Percentiles rank a stretch among this genome's conserved stretches.
Conservation (phyloP, 2,329 filamentous ascomycete genomes). For the Xylariales sp. region DNA sequence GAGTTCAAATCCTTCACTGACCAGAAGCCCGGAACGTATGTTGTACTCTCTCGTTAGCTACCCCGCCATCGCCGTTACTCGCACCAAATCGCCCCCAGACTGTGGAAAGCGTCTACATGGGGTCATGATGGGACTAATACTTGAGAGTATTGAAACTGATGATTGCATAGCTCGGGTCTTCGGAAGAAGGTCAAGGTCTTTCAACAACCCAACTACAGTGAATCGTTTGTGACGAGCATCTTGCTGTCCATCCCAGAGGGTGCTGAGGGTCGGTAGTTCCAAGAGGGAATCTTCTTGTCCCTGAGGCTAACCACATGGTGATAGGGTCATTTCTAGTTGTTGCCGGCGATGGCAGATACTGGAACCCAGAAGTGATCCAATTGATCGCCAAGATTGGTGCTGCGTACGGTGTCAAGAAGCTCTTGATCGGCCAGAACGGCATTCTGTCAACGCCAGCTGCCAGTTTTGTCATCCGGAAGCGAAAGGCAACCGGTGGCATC, state of each 20-base stretch:
- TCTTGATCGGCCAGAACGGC: slow-evolving; percentile 91
- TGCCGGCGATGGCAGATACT: slow-evolving; percentile 94
- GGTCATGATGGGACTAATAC: not conserved
- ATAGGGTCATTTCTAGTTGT: slow-evolving; percentile 83
- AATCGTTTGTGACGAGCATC: slow-evolving; percentile 91
- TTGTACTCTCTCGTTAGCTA: slow-evolving; percentile 19
- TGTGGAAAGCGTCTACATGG: too few relatives aligned
- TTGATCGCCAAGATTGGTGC: slow-evolving; percentile 95
- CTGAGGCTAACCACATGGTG: too few relatives aligned
- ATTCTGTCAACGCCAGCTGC: slow-evolving; percentile 96
- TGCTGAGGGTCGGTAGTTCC: slow-evolving; percentile 71
- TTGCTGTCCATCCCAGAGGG: slow-evolving; percentile 96
- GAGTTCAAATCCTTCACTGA: slow-evolving; percentile 82
- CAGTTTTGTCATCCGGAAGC: slow-evolving; percentile 91
- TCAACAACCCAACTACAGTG: slow-evolving; percentile 91
- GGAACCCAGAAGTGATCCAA: slow-evolving; percentile 94
- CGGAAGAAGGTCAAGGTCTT: slow-evolving; percentile 99
- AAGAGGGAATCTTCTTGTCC: too few relatives aligned
- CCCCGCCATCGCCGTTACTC: slow-evolving; percentile 24
- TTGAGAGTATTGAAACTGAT: slow-evolving; percentile 6
- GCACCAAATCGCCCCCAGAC: not conserved
- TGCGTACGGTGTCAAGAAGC: slow-evolving; percentile 98
- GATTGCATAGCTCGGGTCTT: slow-evolving; percentile 73
- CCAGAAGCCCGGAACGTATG: slow-evolving; percentile 99
- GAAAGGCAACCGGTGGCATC: slow-evolving; percentile 93